These are phyloP conservation scores for Paramecium pentaurelia DNA, from an alignment of 73 alveolate genomes.

Conservation along the genomic window DNA sequence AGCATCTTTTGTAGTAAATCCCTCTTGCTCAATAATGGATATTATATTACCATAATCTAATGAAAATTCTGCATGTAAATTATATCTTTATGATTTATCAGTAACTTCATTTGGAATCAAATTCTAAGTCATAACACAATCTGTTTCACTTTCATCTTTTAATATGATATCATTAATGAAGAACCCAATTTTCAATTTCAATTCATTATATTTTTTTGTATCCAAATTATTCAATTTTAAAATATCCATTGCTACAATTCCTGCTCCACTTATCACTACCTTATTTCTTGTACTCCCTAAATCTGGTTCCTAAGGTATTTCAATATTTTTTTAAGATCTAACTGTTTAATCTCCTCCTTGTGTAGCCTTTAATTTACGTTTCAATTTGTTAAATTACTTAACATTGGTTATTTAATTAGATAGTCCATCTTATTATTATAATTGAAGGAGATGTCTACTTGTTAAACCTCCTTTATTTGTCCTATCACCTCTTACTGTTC, in stretches of 20 bases:
- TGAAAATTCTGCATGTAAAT: not conserved
- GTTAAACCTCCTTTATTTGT: not conserved
- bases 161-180: not conserved
- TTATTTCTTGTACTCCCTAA: not conserved
- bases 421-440: not conserved
- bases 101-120: not conserved
- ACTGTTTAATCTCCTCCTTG: not conserved
- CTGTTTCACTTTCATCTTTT: constrained; percentile 1
- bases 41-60: not conserved
- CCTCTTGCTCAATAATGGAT: not conserved
- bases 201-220: not conserved
- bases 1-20: not conserved
- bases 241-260: not conserved
- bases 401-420: not conserved
- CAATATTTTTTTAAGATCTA: not conserved
- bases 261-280: not conserved
- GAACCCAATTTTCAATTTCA: constrained; percentile 20
- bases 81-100: not conserved
- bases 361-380: not conserved
- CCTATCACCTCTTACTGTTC: not conserved
- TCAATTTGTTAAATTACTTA: not conserved
- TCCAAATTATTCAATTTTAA: not conserved
- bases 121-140: constrained; percentile 12
- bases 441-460: not conserved
- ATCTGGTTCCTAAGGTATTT: not conserved